These are phyloP conservation scores for Stylonectria norvegica DNA, from an alignment of 2,329 filamentous ascomycete species.

Conservation along the genomic window DNA sequence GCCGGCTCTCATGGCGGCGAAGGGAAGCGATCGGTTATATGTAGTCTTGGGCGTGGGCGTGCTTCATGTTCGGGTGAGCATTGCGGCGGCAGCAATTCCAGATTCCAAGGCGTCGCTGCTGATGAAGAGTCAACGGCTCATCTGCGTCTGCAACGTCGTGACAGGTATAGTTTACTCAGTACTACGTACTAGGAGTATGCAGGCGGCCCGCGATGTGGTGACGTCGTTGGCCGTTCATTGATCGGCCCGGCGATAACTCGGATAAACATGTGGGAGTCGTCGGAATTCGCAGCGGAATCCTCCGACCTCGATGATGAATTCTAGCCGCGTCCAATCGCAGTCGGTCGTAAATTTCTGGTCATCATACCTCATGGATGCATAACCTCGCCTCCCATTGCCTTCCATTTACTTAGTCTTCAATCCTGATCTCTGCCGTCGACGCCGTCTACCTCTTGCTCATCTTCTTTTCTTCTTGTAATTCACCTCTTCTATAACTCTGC, in stretches of 20 bases:
- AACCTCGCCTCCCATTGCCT: no score
- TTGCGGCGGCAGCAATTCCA: slow-evolving; percentile 1
- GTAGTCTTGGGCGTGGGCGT: slow-evolving; percentile 2
- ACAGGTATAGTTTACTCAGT: no score
- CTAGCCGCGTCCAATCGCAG: background rate
- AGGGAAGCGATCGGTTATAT: slow-evolving; percentile 7
- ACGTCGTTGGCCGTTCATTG: slow-evolving; percentile 28
- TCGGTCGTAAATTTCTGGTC: background rate
- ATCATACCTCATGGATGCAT: slow-evolving; percentile 13
- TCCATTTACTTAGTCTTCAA: no score
- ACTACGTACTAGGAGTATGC: no score
- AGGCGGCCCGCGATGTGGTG: slow-evolving; percentile 18
- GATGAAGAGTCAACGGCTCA: slow-evolving; percentile 7
- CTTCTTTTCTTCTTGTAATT: background rate
- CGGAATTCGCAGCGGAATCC: slow-evolving; percentile 12
- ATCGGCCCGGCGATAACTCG: slow-evolving; percentile 23
- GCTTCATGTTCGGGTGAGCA: slow-evolving; percentile 16
- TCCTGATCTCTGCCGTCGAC: background rate
- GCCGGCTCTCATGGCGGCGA: slow-evolving; percentile 45
- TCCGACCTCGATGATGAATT: slow-evolving; percentile 7
- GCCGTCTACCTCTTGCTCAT: background rate
- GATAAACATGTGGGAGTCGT: slow-evolving; percentile 28
- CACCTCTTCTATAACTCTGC: slow-evolving; percentile 1
- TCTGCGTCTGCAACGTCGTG: slow-evolving; percentile 22
- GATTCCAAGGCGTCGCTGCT: background rate